These are phyloP conservation scores for Ceratocystis diversiconidia DNA, from an alignment of 2,329 filamentous ascomycete species.

Conservation along the genomic window DNA sequence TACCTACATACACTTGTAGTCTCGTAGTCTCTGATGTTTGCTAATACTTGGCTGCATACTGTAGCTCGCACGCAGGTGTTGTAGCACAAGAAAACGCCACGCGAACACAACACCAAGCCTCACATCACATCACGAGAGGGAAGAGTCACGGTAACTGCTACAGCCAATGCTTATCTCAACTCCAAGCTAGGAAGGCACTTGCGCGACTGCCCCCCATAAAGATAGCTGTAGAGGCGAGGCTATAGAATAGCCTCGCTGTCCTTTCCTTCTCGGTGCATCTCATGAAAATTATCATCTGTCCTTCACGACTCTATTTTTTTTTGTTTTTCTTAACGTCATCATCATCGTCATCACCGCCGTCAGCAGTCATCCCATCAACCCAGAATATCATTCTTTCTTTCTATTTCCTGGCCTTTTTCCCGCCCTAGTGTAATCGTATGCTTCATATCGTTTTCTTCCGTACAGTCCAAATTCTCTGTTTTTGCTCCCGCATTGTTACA, in stretches of 20 bases:
- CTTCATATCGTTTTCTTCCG: background rate
- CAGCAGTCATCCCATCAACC: background rate
- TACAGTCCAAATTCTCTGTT: background rate
- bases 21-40: too few relatives aligned
- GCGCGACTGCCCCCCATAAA: background rate
- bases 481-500: background rate
- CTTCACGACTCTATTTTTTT: too few relatives aligned
- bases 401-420: too few relatives aligned
- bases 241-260: background rate
- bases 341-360: too few relatives aligned
- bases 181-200: background rate
- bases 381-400: background rate
- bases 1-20: too few relatives aligned
- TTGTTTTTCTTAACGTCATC: too few relatives aligned
- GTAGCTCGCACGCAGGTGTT: background rate
- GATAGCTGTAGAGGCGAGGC: background rate
- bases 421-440: too few relatives aligned
- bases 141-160: background rate
- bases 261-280: background rate
- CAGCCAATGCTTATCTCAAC: background rate
- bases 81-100: constrained; percentile 1
- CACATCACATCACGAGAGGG: background rate
- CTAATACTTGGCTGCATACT: background rate
- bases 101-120: background rate
- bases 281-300: background rate